Evolutionary conservation across 1,284 basidiomycete genomes (phyloP).

Genomic region (Pterula multifida): DNA sequence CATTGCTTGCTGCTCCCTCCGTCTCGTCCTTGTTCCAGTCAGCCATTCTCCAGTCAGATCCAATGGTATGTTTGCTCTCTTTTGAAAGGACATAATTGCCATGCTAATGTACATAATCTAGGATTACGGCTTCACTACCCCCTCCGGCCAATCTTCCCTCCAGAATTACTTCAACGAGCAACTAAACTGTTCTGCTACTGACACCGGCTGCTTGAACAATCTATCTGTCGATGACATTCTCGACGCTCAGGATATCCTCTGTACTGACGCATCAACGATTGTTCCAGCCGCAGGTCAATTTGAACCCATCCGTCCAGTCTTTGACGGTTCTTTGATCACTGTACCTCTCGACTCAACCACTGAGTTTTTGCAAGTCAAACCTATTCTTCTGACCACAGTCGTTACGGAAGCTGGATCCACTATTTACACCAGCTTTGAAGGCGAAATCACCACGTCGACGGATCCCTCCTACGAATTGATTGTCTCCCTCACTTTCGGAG

Average conservation of each 20-base stretch:
- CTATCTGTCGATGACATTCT: slow-evolving; percentile 44
- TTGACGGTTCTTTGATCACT: slow-evolving; percentile 46
- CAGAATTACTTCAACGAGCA: slow-evolving; percentile 39
- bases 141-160: slow-evolving; percentile 39
- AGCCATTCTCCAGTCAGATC: slow-evolving; percentile 76
- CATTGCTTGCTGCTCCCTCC: slow-evolving; percentile 55
- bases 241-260: slow-evolving; percentile 29
- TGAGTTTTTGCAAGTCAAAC: slow-evolving; percentile 46
- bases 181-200: slow-evolving; percentile 32
- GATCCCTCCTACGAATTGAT: slow-evolving; percentile 26
- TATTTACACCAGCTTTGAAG: slow-evolving; percentile 35
- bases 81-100: no score
- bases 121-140: slow-evolving; percentile 63
- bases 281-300: slow-evolving; percentile 40
- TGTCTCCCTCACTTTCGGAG: slow-evolving; percentile 36
- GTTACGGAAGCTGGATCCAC: slow-evolving; percentile 53
- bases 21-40: slow-evolving; percentile 56
- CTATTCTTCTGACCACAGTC: slow-evolving; percentile 61
- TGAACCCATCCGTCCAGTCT: slow-evolving; percentile 51
- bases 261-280: slow-evolving; percentile 24
- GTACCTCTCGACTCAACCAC: slow-evolving; percentile 42
- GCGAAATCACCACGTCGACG: slow-evolving; percentile 20
- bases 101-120: no score
- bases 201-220: slow-evolving; percentile 37
- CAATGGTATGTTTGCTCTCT: slow-evolving; percentile 48